Percentiles rank a stretch among this genome's conserved stretches.
Evolutionary conservation across 2,329 filamentous ascomycete genomes (phyloP).

Genomic region (Fusarium nurragi): DNA sequence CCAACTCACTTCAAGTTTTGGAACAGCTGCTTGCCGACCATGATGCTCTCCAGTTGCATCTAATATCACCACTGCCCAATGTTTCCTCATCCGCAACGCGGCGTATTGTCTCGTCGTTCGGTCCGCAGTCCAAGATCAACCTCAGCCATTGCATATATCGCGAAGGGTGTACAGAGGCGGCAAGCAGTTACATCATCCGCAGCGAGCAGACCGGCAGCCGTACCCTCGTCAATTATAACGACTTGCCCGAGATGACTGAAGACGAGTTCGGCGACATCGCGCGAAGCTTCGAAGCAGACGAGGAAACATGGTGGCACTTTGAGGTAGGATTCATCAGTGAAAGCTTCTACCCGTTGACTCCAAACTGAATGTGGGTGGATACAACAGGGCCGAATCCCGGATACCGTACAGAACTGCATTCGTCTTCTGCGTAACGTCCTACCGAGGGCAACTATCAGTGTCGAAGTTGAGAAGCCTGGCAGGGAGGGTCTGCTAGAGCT

Average conservation of each 20-base stretch:
- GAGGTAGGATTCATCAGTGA: constrained; percentile 59
- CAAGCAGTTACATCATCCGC: constrained; percentile 75
- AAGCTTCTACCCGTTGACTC: neutral
- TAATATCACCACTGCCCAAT: constrained; percentile 65
- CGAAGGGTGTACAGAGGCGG: constrained; percentile 61
- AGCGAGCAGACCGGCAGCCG: constrained; percentile 67
- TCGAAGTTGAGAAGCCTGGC: constrained; percentile 77
- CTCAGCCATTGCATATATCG: constrained; percentile 69
- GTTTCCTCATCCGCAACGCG: constrained; percentile 59
- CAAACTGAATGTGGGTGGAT: constrained; percentile 26
- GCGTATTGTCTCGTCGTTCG: constrained; percentile 65
- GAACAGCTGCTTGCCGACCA: constrained; percentile 64
- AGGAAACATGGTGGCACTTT: constrained; percentile 74
- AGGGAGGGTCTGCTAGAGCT: constrained; percentile 67
- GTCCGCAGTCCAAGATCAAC: constrained; percentile 53
- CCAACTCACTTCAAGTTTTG: constrained; percentile 76
- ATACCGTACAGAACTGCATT: constrained; percentile 69
- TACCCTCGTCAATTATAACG: constrained; percentile 76
- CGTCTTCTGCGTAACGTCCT: constrained; percentile 59
- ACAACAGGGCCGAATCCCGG: constrained; percentile 69
- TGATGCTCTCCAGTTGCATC: constrained; percentile 50
- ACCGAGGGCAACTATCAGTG: constrained; percentile 65
- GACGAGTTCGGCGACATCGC: constrained; percentile 65
- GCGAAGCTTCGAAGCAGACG: constrained; percentile 49
- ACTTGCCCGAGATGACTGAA: constrained; percentile 72